Evolutionary conservation across 768 basidiomycete species (phyloP).

Genomic region (Boletellus ananas): DNA sequence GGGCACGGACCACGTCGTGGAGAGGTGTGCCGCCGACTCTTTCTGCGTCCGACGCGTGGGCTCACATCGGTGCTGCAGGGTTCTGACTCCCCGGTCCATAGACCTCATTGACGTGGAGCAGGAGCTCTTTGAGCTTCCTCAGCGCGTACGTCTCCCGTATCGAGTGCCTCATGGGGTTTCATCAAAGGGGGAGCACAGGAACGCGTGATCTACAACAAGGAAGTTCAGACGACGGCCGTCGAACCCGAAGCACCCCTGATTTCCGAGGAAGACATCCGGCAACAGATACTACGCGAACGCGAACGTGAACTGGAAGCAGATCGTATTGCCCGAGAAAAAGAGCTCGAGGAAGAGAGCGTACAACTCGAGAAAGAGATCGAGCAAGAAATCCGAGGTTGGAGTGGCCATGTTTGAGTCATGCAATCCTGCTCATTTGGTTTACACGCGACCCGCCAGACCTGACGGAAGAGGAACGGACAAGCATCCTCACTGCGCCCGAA

Average conservation of each 20-base stretch:
- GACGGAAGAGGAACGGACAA: conserved; percentile 78
- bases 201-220: conserved; percentile 80
- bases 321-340: conserved; percentile 64
- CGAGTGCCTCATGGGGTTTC: neutral
- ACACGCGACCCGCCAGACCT: conserved; percentile 50
- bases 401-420: neutral
- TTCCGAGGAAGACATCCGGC: conserved; percentile 72
- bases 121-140: conserved; percentile 86
- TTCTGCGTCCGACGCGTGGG: neutral
- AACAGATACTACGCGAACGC: conserved; percentile 53
- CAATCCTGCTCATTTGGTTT: conserved; percentile 3
- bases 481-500: conserved; percentile 82
- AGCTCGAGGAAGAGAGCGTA: conserved; percentile 77
- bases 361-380: conserved; percentile 85
- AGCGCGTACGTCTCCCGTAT: conserved; percentile 52
- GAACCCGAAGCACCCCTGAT: conserved; percentile 50
- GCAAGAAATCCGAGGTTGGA: conserved; percentile 75
- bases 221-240: conserved; percentile 70
- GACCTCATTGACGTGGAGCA: conserved; percentile 88
- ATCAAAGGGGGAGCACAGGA: conserved; percentile 42
- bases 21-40: conserved; percentile 47
- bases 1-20: conserved; percentile 64
- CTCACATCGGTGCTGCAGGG: conserved; percentile 35
- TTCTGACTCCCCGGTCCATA: conserved; percentile 58
- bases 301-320: conserved; percentile 74